phyloP scores from a whole-genome alignment of 1,284 basidiomycete genomes.

The Ganoderma sinense region DNA sequence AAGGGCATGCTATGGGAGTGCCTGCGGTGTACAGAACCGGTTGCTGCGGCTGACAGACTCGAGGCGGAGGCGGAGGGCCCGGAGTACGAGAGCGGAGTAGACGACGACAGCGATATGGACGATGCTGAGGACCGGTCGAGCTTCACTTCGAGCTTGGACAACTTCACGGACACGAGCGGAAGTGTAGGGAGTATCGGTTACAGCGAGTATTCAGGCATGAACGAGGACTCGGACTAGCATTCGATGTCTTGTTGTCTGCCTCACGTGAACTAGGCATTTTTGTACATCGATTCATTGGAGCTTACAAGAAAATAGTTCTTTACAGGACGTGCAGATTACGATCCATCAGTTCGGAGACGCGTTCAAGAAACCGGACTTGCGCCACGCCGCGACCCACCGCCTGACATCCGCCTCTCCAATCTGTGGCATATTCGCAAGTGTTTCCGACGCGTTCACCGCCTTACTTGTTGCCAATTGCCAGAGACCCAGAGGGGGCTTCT shows the following conservation, averaged over 20 bases:
- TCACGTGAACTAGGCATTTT: neutral
- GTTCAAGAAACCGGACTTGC: slow-evolving; percentile 15
- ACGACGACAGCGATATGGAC: slow-evolving; percentile 25
- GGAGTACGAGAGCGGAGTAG: slow-evolving; percentile 39
- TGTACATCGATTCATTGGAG: neutral
- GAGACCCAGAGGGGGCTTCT: slow-evolving; percentile 14
- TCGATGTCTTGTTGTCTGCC: neutral
- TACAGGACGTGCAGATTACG: too few relatives aligned
- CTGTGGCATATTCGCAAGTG: slow-evolving; percentile 14
- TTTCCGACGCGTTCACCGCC: slow-evolving; percentile 15
- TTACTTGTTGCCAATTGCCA: slow-evolving; percentile 12
- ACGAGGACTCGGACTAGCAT: neutral
- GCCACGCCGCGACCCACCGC: slow-evolving; percentile 21
- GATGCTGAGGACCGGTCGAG: slow-evolving; percentile 24
- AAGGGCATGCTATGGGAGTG: slow-evolving; percentile 73
- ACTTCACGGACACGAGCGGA: slow-evolving; percentile 42
- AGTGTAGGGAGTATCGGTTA: slow-evolving; percentile 45
- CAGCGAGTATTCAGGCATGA: slow-evolving; percentile 47
- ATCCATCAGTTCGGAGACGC: neutral
- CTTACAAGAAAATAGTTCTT: neutral
- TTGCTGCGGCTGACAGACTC: slow-evolving; percentile 61
- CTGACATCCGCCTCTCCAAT: slow-evolving; percentile 9
- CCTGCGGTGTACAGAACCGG: slow-evolving; percentile 73
- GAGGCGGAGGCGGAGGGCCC: slow-evolving; percentile 47
- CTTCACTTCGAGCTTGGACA: slow-evolving; percentile 38